Evolutionary conservation across 2,329 filamentous ascomycete species (phyloP), one percentile per base, ranked within the genome.

Genomic region (Monosporascus ibericus): DNA sequence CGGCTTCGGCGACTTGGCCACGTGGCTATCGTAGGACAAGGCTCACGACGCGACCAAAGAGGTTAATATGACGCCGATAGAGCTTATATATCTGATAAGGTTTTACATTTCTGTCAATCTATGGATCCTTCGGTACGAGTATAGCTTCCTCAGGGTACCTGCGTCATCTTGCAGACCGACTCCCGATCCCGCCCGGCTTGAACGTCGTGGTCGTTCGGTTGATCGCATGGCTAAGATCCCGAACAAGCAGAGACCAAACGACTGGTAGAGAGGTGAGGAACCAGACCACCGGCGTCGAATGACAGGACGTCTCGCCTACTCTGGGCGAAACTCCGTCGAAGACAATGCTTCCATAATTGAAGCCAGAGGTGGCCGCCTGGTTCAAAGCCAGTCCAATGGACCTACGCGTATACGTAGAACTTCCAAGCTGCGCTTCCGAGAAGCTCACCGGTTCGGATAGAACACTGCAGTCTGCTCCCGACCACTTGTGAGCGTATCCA

Each of bases 1-100:
- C 48, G 52, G 54, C 52, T 51, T 59, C 57, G 57, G 57, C 53
- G 55, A 59, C 55, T 52, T 56, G 49, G 47, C 57, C 57, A 58
- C 57, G 55, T 58, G 55, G 55, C 49, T 51, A 22, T 14, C 49
- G 57, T 58, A 53, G 53, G 51, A 58, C 57, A 56, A 20, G n/a
- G 53, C 53, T 54, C 14, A 37, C 20, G 48, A 30, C 4, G 36
- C 42, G 42, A 17, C 42, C 14, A 46, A 30, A 46, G 24, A 18
- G 15, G n/a, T 46, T 15, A 46, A 30, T 25, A 25, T 5, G 40
- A 44, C 22, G n/a, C 11, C 5, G 3, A 4, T 14, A 20, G 11
- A 46, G 20, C 17, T 17, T 18, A 24, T 25, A 14, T 17, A 7
- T 15, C 17, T 50, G 50, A 52, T 30, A 24, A 40, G 30, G 7